Conservation (phyloP, 192 early-diverging fungal species). For the Coemansia nantahalensis region DNA sequence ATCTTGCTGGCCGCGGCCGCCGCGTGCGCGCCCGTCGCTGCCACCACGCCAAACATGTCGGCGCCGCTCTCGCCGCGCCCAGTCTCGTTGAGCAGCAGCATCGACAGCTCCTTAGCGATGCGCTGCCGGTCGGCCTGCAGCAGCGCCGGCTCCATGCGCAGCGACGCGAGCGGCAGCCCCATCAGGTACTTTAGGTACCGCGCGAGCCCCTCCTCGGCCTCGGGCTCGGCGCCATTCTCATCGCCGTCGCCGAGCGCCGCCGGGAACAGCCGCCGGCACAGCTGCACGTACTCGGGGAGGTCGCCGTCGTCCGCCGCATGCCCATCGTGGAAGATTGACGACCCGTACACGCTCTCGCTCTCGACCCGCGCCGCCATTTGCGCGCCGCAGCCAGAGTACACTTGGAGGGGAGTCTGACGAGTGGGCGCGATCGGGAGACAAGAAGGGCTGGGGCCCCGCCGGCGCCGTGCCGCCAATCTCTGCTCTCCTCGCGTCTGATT, state of each 20-base stretch:
- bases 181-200: conserved; percentile 50
- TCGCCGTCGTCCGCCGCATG: conserved; percentile 34
- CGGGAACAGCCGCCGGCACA: conserved; percentile 44
- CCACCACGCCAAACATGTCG: conserved; percentile 28
- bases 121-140: conserved; percentile 47
- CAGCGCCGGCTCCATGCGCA: conserved; percentile 44
- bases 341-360: conserved; percentile 45
- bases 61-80: conserved; percentile 1
- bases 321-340: conserved; percentile 38
- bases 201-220: conserved; percentile 32
- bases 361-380: conserved; percentile 26
- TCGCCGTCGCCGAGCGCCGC: conserved; percentile 13
- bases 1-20: conserved; percentile 9
- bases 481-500: neutral
- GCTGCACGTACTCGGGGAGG: conserved; percentile 46
- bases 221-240: conserved; percentile 14
- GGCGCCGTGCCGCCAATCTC: no score
- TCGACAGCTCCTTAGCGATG: conserved; percentile 41
- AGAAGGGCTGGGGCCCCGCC: no score
- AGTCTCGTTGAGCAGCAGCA: conserved; percentile 41
- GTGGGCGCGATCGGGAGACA: no score
- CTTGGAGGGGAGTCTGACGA: no score
- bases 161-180: conserved; percentile 31
- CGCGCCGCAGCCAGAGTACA: no score
- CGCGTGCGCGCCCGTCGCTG: conserved; percentile 17